Percentiles rank a stretch among this genome's conserved stretches.
Evolutionary conservation across 306 rosid species (phyloP).

Genomic region (Macrotyloma uniflorum): DNA sequence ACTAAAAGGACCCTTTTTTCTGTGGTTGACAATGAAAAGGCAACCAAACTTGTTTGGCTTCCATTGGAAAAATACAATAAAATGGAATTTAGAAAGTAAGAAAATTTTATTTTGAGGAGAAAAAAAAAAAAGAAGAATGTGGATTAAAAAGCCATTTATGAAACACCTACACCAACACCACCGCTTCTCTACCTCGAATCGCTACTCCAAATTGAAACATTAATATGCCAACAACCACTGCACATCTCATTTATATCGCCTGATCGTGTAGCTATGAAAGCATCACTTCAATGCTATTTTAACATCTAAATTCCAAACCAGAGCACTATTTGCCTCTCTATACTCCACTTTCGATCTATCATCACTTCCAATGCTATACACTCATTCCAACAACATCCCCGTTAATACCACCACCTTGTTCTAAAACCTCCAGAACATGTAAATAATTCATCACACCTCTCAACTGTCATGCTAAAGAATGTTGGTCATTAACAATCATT

Average conservation of each 20-base stretch:
- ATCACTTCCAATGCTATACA: not conserved
- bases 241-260: slow-evolving; percentile 36
- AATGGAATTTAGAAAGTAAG: not conserved
- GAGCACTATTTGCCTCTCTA: slow-evolving; percentile 33
- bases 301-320: slow-evolving; percentile 26
- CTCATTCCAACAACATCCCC: not conserved
- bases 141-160: slow-evolving; percentile 16
- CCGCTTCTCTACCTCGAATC: slow-evolving; percentile 42
- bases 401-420: not conserved
- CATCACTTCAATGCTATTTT: slow-evolving; percentile 38
- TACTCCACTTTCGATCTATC: not conserved
- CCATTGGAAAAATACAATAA: not conserved
- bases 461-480: slow-evolving; percentile 30
- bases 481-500: slow-evolving; percentile 28
- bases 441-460: not conserved
- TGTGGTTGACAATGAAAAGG: not conserved
- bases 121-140: not conserved
- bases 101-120: not conserved
- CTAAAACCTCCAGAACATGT: not conserved
- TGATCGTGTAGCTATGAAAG: slow-evolving; percentile 30
- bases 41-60: not conserved
- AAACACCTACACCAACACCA: not conserved
- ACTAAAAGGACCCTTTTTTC: not conserved
- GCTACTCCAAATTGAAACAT: slow-evolving; percentile 28
- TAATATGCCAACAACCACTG: slow-evolving; percentile 47